Percentiles rank a stretch among this genome's conserved stretches.
Evolutionary conservation across 2,329 filamentous ascomycete species (phyloP).

Genomic region (Neobulgaria alba): DNA sequence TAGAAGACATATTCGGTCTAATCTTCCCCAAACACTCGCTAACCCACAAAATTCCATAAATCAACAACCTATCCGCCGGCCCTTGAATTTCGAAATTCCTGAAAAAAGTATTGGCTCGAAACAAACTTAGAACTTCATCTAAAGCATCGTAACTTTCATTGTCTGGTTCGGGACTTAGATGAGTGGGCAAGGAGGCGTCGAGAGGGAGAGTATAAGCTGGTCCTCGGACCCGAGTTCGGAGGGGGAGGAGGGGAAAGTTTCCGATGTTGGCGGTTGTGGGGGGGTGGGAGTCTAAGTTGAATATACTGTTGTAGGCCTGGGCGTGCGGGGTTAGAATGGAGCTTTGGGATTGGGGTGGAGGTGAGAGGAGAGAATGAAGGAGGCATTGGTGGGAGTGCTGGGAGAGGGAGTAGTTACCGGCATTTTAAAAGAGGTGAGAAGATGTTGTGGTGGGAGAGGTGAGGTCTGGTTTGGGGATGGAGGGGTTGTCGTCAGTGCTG

Average conservation of each 20-base stretch:
- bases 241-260: conserved; percentile 90
- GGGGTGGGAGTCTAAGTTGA: conserved; percentile 69
- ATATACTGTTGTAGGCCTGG: conserved; percentile 96
- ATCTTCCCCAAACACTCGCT: conserved; percentile 87
- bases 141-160: conserved; percentile 92
- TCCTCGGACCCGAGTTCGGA: conserved; percentile 92
- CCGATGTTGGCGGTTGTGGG: conserved; percentile 53
- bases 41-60: conserved; percentile 94
- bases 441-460: background rate
- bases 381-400: too few relatives aligned
- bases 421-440: background rate
- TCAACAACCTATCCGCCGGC: conserved; percentile 83
- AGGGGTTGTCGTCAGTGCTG: background rate
- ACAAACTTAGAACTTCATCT: conserved; percentile 85
- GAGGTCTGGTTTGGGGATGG: background rate
- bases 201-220: conserved; percentile 80
- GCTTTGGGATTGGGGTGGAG: background rate
- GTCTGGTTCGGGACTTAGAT: conserved; percentile 63
- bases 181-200: conserved; percentile 35
- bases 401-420: background rate
- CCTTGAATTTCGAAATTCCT: conserved; percentile 99
- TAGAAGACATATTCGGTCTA: conserved; percentile 58
- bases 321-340: conserved; percentile 5
- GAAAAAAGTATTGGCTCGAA: conserved; percentile 98
- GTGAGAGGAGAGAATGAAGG: background rate